Evolutionary conservation across 1,139 yeast species (phyloP), one percentile per base, ranked within the genome.

Genomic region (Pneumocystis sp.): DNA sequence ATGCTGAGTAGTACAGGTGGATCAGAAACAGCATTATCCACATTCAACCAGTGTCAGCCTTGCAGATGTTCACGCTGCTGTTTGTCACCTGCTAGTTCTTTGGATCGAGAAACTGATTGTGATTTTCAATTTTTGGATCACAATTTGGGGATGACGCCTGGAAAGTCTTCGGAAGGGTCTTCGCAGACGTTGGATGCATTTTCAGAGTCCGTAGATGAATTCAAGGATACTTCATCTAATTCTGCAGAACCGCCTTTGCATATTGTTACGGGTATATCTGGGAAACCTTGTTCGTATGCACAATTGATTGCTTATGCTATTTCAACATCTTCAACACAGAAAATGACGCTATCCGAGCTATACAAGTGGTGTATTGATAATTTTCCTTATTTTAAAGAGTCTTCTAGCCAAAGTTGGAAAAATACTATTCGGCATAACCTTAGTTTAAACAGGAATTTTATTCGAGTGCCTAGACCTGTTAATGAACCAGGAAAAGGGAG

Each of bases 371-470:
- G 93, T 64, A 87, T 87, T 73, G 96, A 88, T 59, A 76, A 87
- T 12, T 91, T 87, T 74, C 98, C 98, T 1, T 93, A 88, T 75
- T 93, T 89, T 76, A 83, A 86, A 72, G 93, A 89, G 75, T 90
- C 97, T 72, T 90, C 95, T 0, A 96, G 90, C 74, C 87, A 96
- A n/a, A 97, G 97, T 1, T 93, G 98, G 98, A 97, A 93, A 76
- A 86, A 89, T 72, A 83, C 95, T 0, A 95, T 93, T n/a, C 82
- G 95, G 63, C 98, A 93, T 76, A 90, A 89, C 72, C 79, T 93
- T 61, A 86, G 91, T 34, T 79, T 89, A 70, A 90, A 90, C 75
- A 89, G 89, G 75, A 85, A 91, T 8, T 93, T 93, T 77, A 82
- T 85, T 67, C 85, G 87, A 70, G 84, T 87, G 8, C 80, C 85